Base-by-base conservation (phyloP, 2,329 filamentous ascomycete genomes). In the Colletotrichum costaricense region DNA sequence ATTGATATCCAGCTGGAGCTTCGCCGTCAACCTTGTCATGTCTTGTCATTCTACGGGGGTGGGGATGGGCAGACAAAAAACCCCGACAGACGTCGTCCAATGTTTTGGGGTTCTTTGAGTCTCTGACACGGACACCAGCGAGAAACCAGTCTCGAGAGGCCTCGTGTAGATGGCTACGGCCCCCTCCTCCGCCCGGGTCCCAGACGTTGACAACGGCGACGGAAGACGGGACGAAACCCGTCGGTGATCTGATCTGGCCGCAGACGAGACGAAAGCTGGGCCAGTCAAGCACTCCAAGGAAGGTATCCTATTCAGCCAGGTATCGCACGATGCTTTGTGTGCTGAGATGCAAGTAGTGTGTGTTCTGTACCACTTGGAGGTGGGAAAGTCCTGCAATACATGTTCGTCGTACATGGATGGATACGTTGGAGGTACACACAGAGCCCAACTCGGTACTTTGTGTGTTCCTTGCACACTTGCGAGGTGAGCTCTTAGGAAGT, bases 161-260 rank as follows among this genome's bases (percentile, higher is more conserved):
- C 54, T 69, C 19, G 52, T 28, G 65, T 54, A 52, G 22, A 69
- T 12, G 16, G 42, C 58, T 38, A 59, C 30, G 28, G 52, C 12
- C n/a, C n/a, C 62, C 33, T 35, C 24, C 16, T n/a, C 55, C 14
- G 11, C 26, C 46, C 46, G 22, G 49, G n/a, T 54, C 35, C 33
- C 55, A 26, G 68, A 67, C 68, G 26, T 22, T 22, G 52, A 24
- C 64, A 62, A 28, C 64, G 69, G 49, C 35, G 52, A 30, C n/a
- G 28, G 52, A 38, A 49, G 46, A 72, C 52, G 12, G 42, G 66
- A 72, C 66, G 59, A 69, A 72, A 72, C 38, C 30, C 30, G 33
- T 55, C 7, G 63, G 55, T 24, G 19, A 49, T 30, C 49, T 33
- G 26, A 49, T 60, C 63, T 67, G 56, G 57, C 64, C 69, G 57